Percentiles rank a stretch among this genome's conserved stretches.
phyloP scores from a whole-genome alignment of 2,329 filamentous ascomycete genomes.

The Triangularia verruculosa region DNA sequence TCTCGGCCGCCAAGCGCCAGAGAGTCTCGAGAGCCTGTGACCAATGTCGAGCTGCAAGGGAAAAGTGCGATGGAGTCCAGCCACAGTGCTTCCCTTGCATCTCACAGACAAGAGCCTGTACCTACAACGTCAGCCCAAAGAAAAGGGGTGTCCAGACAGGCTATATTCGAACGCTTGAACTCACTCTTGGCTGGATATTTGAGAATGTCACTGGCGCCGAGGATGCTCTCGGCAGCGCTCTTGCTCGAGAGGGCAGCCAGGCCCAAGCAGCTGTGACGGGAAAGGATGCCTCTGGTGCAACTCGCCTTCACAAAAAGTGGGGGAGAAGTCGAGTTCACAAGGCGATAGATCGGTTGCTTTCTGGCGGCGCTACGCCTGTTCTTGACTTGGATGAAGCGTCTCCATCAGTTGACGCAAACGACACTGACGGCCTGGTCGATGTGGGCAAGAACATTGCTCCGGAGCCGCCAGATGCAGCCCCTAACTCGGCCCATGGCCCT shows the following conservation, averaged over 20 bases:
- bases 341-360: slow-evolving; percentile 61
- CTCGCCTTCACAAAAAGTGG: slow-evolving; percentile 61
- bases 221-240: slow-evolving; percentile 51
- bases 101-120: slow-evolving; percentile 61
- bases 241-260: slow-evolving; percentile 44
- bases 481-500: background rate
- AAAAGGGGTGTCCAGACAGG: slow-evolving; percentile 78
- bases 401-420: slow-evolving; percentile 33
- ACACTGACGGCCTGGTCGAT: slow-evolving; percentile 28
- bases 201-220: slow-evolving; percentile 59
- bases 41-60: slow-evolving; percentile 63
- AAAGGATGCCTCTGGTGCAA: slow-evolving; percentile 50
- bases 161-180: slow-evolving; percentile 71
- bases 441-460: background rate
- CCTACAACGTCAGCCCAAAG: slow-evolving; percentile 70
- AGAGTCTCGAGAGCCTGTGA: slow-evolving; percentile 68
- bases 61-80: slow-evolving; percentile 69
- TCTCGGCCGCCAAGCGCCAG: slow-evolving; percentile 53
- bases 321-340: slow-evolving; percentile 59
- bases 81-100: slow-evolving; percentile 66
- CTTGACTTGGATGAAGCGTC: slow-evolving; percentile 33
- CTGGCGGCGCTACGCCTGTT: slow-evolving; percentile 38
- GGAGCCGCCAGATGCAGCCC: background rate
- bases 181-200: slow-evolving; percentile 65
- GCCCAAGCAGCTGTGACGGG: slow-evolving; percentile 48